These are phyloP conservation scores for Pseudofabraea citricarpa DNA, from an alignment of 2,329 filamentous ascomycete genomes.

Conservation along the genomic window DNA sequence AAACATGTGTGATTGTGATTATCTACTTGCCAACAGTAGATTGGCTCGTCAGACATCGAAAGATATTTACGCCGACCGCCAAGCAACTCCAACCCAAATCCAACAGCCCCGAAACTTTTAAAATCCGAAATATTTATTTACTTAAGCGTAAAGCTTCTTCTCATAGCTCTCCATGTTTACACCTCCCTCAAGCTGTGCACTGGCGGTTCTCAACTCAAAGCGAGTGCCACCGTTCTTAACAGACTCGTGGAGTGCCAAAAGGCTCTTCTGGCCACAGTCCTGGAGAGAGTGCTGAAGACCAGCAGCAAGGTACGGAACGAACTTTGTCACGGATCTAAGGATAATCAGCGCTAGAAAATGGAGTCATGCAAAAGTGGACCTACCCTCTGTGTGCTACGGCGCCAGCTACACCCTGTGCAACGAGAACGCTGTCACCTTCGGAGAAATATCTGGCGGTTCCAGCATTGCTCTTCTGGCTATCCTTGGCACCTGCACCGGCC, in stretches of 20 bases:
- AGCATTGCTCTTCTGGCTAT: constrained; percentile 79
- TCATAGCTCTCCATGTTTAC: constrained; percentile 99
- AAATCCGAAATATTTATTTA: neutral
- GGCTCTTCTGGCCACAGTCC: constrained; percentile 82
- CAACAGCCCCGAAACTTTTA: neutral
- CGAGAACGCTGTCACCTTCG: constrained; percentile 88
- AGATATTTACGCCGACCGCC: no score
- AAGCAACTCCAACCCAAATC: neutral
- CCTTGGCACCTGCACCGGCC: constrained; percentile 67
- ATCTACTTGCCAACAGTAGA: no score
- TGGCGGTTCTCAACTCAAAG: constrained; percentile 91
- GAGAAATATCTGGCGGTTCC: constrained; percentile 98
- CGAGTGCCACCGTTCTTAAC: constrained; percentile 73
- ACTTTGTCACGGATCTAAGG: constrained; percentile 74
- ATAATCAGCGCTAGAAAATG: constrained; percentile 1
- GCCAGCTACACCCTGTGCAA: constrained; percentile 94
- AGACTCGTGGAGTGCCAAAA: constrained; percentile 69
- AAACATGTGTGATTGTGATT: no score
- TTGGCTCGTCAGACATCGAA: no score
- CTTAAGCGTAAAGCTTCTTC: constrained; percentile 96
- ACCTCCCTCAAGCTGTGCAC: constrained; percentile 92
- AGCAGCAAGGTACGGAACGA: constrained; percentile 90
- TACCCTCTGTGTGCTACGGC: constrained; percentile 71
- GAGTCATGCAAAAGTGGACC: neutral
- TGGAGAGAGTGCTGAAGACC: constrained; percentile 97